Conservation (phyloP, 306 rosid genomes). For the Oxytropis ochrocephala region DNA sequence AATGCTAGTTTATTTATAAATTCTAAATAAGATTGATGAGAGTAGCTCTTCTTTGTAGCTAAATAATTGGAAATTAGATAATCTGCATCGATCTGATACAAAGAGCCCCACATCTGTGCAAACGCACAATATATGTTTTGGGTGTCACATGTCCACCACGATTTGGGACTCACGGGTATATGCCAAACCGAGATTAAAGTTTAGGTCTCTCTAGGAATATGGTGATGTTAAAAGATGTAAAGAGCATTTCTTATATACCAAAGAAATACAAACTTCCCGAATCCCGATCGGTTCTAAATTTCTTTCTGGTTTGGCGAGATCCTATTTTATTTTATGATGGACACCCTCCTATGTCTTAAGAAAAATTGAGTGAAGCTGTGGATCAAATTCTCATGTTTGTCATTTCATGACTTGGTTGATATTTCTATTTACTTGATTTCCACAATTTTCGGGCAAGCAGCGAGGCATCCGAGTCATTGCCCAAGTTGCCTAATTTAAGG, state of each 20-base stretch:
- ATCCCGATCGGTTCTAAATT: too few species aligned
- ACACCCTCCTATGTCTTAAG: neutral
- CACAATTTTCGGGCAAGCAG: constrained; percentile 56
- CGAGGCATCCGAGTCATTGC: constrained; percentile 57
- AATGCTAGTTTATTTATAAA: too few species aligned
- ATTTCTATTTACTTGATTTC: constrained; percentile 9
- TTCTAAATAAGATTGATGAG: too few species aligned
- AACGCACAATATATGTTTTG: neutral
- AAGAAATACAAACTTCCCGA: too few species aligned
- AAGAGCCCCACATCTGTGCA: too few species aligned
- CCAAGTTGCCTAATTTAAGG: too few species aligned
- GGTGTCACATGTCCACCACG: neutral
- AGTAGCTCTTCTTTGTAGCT: too few species aligned
- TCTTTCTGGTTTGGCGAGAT: neutral
- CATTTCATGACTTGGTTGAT: neutral
- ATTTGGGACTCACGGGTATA: neutral
- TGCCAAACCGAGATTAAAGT: neutral
- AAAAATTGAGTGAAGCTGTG: neutral
- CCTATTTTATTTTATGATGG: neutral
- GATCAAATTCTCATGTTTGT: constrained; percentile 8
- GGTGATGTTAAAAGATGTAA: too few species aligned
- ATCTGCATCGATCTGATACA: too few species aligned
- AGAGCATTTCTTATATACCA: too few species aligned
- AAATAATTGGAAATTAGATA: too few species aligned
- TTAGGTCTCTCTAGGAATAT: neutral